Percentiles rank a stretch among this genome's conserved stretches.
Conservation (phyloP, 2,329 filamentous ascomycete genomes). For the Malbranchea cinnamomea region DNA sequence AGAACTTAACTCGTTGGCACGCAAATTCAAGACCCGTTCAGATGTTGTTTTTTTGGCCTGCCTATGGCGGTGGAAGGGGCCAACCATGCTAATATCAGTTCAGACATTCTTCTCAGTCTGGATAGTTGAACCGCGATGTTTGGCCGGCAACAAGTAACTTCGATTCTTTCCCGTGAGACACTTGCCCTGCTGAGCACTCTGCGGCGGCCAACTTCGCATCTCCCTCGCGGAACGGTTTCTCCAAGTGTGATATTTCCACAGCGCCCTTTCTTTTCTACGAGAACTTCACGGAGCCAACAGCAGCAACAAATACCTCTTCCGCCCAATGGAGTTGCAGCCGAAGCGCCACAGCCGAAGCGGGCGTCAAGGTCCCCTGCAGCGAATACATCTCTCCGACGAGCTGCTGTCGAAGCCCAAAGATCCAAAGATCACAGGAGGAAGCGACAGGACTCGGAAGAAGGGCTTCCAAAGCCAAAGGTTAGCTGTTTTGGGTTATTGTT, state of each 20-base stretch:
- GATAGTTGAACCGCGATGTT: too few relatives aligned
- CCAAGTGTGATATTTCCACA: too few relatives aligned
- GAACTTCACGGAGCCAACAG: constrained; percentile 37
- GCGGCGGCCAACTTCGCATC: too few relatives aligned
- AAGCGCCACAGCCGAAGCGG: constrained; percentile 28
- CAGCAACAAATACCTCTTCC: constrained; percentile 14
- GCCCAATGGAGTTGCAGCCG: constrained; percentile 7
- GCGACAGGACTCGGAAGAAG: constrained; percentile 23
- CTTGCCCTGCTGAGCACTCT: not conserved
- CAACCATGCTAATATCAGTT: too few relatives aligned
- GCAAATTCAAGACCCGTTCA: too few relatives aligned
- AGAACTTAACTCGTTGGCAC: too few relatives aligned
- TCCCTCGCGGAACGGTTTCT: too few relatives aligned
- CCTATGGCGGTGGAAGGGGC: too few relatives aligned
- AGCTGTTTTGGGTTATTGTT: not conserved
- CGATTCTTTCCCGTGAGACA: too few relatives aligned
- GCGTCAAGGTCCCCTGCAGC: constrained; percentile 36
- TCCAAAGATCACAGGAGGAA: constrained; percentile 38
- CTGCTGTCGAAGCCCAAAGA: constrained; percentile 70
- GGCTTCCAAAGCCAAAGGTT: constrained; percentile 24
- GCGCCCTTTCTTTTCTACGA: constrained; percentile 61
- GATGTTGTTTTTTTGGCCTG: too few relatives aligned
- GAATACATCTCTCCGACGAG: constrained; percentile 66
- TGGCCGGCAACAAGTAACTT: too few relatives aligned
- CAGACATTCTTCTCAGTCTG: too few relatives aligned